Evolutionary conservation across 345 rosid species (phyloP), one percentile per base, ranked within the genome.

Genomic region (Arabis alpina): DNA sequence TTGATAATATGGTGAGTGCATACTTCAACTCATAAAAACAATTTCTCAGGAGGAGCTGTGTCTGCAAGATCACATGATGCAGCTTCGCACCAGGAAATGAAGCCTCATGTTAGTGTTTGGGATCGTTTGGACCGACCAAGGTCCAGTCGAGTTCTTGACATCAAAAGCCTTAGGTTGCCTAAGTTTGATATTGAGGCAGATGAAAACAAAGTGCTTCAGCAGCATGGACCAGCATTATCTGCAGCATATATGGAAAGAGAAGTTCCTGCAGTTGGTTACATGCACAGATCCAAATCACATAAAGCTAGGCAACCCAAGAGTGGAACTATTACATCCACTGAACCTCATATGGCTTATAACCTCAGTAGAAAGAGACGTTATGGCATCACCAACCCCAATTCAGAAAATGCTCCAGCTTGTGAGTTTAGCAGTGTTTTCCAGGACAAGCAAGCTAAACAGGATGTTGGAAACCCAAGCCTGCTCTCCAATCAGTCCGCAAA

Each of bases 51-150:
- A 60, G 15, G 76, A 60, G 41, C 64, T 66, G 61, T 64, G 49
- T 64, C 76, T 63, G 59, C 67, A 15, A 59, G 43, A 71, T 70
- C 58, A 7, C 28, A 8, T 37, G 68, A 37, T 63, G 74, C 58
- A 36, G 14, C 53, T 54, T 54, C 34, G 27, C 3, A 19, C 49
- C 68, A 52, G 47, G 71, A 60, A 65, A 58, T 1, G 55, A 73
- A 32, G 59, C 56, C 54, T 49, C 81, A 37, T 40, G 36, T 45
- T 61, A 77, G 83, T 70, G 79, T 80, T 52, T 77, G 83, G 81
- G 83, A 80, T 70, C 80, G 83, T 52, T 58, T 77, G 68, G 64
- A 73, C 30, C 73, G 36, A 64, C 74, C 76, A 64, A 40, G 32
- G 6, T 55, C 54, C 9, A 24, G 34, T 8, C 41, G 11, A 40